phyloP scores from a whole-genome alignment of 1,284 basidiomycete genomes.

The Retiboletus flavoniger region DNA sequence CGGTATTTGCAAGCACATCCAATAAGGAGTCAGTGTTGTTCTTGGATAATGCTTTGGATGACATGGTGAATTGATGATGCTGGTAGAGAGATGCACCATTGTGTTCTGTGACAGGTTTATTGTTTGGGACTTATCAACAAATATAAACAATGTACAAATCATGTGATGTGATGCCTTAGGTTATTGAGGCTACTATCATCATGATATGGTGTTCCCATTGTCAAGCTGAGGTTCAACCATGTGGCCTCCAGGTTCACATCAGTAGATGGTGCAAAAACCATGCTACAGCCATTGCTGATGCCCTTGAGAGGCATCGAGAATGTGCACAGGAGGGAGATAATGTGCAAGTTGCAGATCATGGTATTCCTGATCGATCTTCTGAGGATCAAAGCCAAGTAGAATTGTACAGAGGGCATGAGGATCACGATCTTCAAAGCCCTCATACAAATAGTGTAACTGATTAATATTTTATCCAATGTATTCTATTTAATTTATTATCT shows the following conservation, averaged over 20 bases:
- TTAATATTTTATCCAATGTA: too few species aligned
- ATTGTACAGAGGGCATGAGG: not conserved
- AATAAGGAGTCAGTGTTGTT: not conserved
- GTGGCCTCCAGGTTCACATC: not conserved
- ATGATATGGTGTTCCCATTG: not conserved
- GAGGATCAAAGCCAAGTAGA: too few species aligned
- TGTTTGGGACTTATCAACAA: not conserved
- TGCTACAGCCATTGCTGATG: not conserved
- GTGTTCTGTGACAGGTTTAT: too few species aligned
- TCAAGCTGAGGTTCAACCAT: not conserved
- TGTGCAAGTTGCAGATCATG: not conserved
- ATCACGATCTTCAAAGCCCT: not conserved
- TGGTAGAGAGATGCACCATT: not conserved
- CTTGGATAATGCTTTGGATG: not conserved
- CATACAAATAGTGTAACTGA: too few species aligned
- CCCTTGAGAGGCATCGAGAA: not conserved
- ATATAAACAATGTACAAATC: not conserved
- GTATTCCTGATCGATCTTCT: too few species aligned
- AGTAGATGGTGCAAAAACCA: not conserved
- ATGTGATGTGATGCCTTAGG: too few species aligned
- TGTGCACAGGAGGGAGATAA: not conserved
- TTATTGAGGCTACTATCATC: too few species aligned
- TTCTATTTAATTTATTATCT: not conserved
- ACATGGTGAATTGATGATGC: not conserved
- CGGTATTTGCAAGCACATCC: not conserved